Evolutionary conservation across 345 rosid species (phyloP).

Genomic region (Salix koriyanagi): DNA sequence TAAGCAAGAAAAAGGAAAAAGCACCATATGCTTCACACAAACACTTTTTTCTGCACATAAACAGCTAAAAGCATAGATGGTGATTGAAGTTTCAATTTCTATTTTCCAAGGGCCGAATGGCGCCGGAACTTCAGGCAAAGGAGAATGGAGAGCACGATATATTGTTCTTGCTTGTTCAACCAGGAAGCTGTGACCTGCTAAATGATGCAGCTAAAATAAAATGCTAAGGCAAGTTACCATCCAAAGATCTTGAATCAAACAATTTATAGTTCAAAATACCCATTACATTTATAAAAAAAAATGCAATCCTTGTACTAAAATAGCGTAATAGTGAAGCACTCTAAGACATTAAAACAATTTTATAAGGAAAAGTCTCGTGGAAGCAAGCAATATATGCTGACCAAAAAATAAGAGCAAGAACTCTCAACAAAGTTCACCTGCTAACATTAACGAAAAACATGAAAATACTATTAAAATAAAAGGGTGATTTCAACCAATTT

Average conservation of each 20-base stretch:
- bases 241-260: background rate
- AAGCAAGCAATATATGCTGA: no score
- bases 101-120: background rate
- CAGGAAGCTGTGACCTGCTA: constrained; percentile 63
- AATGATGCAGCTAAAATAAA: constrained; percentile 71
- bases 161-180: background rate
- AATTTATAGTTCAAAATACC: no score
- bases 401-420: no score
- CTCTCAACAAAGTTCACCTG: no score
- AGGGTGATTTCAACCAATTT: no score
- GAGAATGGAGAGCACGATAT: background rate
- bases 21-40: background rate
- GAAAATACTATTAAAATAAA: no score
- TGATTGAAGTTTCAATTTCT: background rate
- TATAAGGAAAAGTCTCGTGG: no score
- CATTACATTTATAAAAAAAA: no score
- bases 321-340: no score
- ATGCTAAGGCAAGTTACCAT: constrained; percentile 1
- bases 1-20: background rate
- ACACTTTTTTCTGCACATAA: background rate
- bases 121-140: background rate
- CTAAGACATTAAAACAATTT: no score
- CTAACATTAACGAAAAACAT: no score
- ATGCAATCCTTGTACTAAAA: no score
- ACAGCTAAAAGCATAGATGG: background rate